Conservation (phyloP, 352 stramenopile species). For the Globisporangium mamillatum region DNA sequence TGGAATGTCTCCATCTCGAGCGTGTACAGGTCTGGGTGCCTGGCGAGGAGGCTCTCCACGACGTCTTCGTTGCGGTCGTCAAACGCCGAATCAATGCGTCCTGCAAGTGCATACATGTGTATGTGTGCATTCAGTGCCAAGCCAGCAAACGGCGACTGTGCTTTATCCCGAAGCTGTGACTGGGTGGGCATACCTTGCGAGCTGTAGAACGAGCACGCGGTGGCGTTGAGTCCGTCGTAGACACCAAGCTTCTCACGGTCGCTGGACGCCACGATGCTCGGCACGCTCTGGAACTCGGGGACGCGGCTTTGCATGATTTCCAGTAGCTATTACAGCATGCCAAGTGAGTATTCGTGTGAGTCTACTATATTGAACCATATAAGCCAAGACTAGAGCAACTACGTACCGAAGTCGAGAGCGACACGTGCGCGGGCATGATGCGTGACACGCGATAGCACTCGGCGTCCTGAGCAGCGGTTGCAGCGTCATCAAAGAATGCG, state of each 20-base stretch:
- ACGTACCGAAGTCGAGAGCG: conserved; percentile 30
- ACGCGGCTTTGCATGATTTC: conserved; percentile 26
- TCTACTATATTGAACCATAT: background rate
- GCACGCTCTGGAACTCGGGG: conserved; percentile 18
- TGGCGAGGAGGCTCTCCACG: conserved; percentile 28
- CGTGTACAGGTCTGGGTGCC: conserved; percentile 32
- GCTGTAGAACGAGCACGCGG: conserved; percentile 68
- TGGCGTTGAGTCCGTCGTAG: conserved; percentile 53
- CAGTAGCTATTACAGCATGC: conserved; percentile 19
- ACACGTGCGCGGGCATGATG: conserved; percentile 30
- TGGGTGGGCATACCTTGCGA: conserved; percentile 40
- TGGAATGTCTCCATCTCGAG: conserved; percentile 81
- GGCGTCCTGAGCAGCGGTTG: background rate
- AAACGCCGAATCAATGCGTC: conserved; percentile 42
- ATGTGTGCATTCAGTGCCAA: background rate
- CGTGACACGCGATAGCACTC: conserved; percentile 34
- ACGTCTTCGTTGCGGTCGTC: conserved; percentile 63
- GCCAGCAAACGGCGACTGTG: background rate
- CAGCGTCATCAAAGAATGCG: conserved; percentile 38
- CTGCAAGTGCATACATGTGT: conserved; percentile 13
- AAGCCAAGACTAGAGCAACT: background rate
- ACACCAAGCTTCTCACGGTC: conserved; percentile 24
- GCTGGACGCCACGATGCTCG: conserved; percentile 14
- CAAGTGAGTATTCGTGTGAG: background rate
- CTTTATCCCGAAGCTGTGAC: no score